Evolutionary conservation across 768 basidiomycete species (phyloP), one percentile per base, ranked within the genome.

Genomic region (Botryobasidium botryosum): DNA sequence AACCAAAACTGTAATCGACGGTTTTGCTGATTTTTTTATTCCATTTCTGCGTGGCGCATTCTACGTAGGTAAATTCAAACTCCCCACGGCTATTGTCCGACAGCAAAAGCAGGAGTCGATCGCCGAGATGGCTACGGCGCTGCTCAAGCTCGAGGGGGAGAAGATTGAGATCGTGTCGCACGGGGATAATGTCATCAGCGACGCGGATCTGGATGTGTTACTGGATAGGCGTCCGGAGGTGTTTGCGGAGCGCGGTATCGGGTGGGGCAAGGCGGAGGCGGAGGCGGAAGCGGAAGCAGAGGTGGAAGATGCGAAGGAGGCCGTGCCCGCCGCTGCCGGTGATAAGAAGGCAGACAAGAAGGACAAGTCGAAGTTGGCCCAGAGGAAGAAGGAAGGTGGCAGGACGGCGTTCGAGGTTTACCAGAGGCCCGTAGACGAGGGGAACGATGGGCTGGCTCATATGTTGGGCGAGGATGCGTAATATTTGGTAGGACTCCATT

Each of bases 91-190:
- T 17, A 3, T 13, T 7, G 17, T 18, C n/a, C 3, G 12, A 25
- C 18, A 33, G 32, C 24, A 4, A 50, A 77, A 75, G 56, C 63
- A 65, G 1, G 74, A 79, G 60, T 77, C 71, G 2, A 74, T 83
- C 55, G 76, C 79, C 0, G 84, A 90, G 55, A 74, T 88, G 69
- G 83, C 86, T 0, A 72, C 80, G 17, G 69, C 75, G 17, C 62
- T 94, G 33, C 66, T 92, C 20, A 68, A 68, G 28, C 71, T 92
- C 3, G 88, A 92, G 55, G 80, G 80, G 13, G 86, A 96, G 62
- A 77, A 88, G 57, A 85, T 96, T 47, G 74, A 85, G 43, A 77
- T 96, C 8, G 85, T 87, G 15, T 75, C 75, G 2, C 42, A 48
- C 7, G 31, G 46, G 36, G 49, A 70, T 75, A 53, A 82, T 76